phyloP scores from a whole-genome alignment of 768 basidiomycete species.

The Tephrocybe rancida region DNA sequence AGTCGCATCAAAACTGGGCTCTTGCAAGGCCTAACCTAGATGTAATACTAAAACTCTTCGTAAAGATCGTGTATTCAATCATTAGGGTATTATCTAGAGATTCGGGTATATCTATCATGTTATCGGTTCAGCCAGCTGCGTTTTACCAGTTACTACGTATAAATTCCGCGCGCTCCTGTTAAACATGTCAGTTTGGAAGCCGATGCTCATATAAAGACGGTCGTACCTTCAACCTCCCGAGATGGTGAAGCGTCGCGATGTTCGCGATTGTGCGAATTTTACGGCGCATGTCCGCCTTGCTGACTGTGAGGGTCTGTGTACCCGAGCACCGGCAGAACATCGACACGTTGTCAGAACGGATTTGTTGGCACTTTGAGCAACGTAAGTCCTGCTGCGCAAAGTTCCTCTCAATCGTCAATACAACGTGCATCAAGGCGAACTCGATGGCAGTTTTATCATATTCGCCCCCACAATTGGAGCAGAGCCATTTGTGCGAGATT shows the following conservation, averaged over 20 bases:
- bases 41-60: too few species aligned
- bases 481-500: conserved; percentile 64
- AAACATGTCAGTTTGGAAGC: conserved; percentile 3
- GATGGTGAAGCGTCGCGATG: conserved; percentile 73
- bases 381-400: conserved; percentile 90
- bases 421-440: conserved; percentile 77
- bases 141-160: conserved; percentile 44
- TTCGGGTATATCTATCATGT: conserved; percentile 7
- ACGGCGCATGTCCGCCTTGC: conserved; percentile 70
- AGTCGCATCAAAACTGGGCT: too few species aligned
- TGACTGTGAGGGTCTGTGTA: conserved; percentile 70
- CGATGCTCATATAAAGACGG: background rate
- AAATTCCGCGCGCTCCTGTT: conserved; percentile 48
- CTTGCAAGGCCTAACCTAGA: too few species aligned
- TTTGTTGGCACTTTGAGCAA: conserved; percentile 88
- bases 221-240: conserved; percentile 67
- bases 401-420: conserved; percentile 67
- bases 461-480: conserved; percentile 75
- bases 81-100: conserved; percentile 17
- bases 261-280: conserved; percentile 83
- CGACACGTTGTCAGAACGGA: conserved; percentile 87
- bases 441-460: conserved; percentile 91
- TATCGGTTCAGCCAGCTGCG: background rate
- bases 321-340: conserved; percentile 90
- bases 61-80: too few species aligned